Evolutionary conservation across 495 filamentous ascomycete genomes (phyloP).

Genomic region (Parathielavia appendiculata): DNA sequence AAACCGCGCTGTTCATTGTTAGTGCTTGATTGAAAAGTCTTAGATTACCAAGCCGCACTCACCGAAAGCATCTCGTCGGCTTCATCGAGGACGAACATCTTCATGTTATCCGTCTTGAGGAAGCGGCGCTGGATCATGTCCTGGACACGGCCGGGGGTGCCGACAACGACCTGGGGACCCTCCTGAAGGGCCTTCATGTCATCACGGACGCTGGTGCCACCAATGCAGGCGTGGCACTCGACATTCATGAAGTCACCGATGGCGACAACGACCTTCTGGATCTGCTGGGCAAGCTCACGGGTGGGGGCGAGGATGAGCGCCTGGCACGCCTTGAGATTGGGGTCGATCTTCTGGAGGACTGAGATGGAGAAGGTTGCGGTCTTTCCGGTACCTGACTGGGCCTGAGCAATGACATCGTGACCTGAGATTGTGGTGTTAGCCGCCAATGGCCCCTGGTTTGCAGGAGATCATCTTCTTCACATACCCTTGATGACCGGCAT

Average conservation of each 20-base stretch:
- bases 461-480: conserved; percentile 28
- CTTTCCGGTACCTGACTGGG: conserved; percentile 98
- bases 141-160: conserved; percentile 90
- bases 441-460: background rate
- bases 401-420: conserved; percentile 97
- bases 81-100: conserved; percentile 98
- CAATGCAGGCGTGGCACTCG: conserved; percentile 97
- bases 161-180: conserved; percentile 93
- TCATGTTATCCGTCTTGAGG: conserved; percentile 89
- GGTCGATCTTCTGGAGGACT: conserved; percentile 90
- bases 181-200: conserved; percentile 97
- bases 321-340: conserved; percentile 78
- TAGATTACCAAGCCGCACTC: conserved; percentile 33
- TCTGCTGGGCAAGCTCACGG: conserved; percentile 95
- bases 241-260: conserved; percentile 99
- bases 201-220: conserved; percentile 93
- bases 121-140: conserved; percentile 99
- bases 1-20: conserved; percentile 70
- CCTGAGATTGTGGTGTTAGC: conserved; percentile 49
- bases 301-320: conserved; percentile 96
- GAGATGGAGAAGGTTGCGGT: conserved; percentile 98
- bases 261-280: conserved; percentile 95
- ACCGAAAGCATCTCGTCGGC: conserved; percentile 88
- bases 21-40: background rate
- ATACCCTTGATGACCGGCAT: conserved; percentile 99